Base-by-base conservation (phyloP, 345 rosid species). In the Gossypium sturtianum region DNA sequence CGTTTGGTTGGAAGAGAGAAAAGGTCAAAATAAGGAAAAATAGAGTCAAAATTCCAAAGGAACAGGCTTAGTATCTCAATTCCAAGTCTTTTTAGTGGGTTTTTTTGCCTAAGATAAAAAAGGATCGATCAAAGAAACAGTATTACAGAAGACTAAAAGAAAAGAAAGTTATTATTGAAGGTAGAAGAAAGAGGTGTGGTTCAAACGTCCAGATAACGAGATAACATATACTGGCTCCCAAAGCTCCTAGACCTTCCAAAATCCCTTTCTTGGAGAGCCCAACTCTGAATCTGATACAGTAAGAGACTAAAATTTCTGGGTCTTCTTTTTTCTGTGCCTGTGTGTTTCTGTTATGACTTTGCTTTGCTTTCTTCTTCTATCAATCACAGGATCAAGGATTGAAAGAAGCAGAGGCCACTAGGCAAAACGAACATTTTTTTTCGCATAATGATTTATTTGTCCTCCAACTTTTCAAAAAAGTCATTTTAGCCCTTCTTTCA, bases 31-130 rank as follows among this genome's bases (percentile, higher is more conserved):
- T 11, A 48, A 48, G 25, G 59, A 48, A 69, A 68, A 27, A 2
- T 1, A 1, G 61, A 20, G 79, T 60, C 75, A 71, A 76, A 70
- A 48, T 76, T 76, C 62, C 23, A 51, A 76, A 69, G 20, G 74
- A 54, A 61, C 54, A 41, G 59, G 20, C 41, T 27, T 52, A 17
- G 7, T 1, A 34, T 34, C 41, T 34, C 12, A 59, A 59, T 23
- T 59, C 63, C 25, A 12, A 23, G 38, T 25, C 63, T 12, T 11
- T 57, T 59, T 27, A 27, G 6, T 27, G 34, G 41, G 64, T 12
- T 15, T 47, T 47, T 12, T 25, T 12, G 41, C 38, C 64, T 57
- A 57, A 22, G 61, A 56, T 56, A 20, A 20, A 47, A 47, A 57
- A 60, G 38, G 12, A 60, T 25, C 64, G 13, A 60, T 60, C 41